These are phyloP conservation scores for Boletellus sp. DNA, from an alignment of 768 basidiomycete species.

Conservation along the genomic window DNA sequence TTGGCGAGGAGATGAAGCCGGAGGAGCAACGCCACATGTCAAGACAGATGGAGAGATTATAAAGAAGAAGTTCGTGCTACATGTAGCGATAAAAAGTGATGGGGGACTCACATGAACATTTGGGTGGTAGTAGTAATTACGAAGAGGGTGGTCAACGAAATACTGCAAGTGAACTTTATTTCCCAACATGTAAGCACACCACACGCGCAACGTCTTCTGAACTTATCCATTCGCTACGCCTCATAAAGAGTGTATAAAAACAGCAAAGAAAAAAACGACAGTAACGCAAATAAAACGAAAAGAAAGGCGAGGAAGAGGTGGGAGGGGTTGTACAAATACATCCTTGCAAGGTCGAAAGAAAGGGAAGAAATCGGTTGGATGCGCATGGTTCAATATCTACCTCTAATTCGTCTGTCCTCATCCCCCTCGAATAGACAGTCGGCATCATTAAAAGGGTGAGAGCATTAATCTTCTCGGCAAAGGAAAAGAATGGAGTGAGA, in stretches of 20 bases:
- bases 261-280: not conserved
- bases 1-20: too few species aligned
- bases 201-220: not conserved
- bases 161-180: too few species aligned
- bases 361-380: not conserved
- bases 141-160: too few species aligned
- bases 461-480: slow-evolving; percentile 4
- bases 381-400: not conserved
- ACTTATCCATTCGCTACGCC: not conserved
- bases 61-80: too few species aligned
- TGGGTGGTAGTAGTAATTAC: too few species aligned
- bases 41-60: too few species aligned
- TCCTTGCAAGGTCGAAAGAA: not conserved
- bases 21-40: too few species aligned
- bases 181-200: too few species aligned
- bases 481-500: too few species aligned
- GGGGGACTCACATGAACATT: too few species aligned
- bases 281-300: not conserved
- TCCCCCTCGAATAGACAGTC: not conserved
- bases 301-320: too few species aligned
- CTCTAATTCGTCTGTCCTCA: not conserved
- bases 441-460: not conserved
- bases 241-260: slow-evolving; percentile 11
- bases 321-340: slow-evolving; percentile 3
- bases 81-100: too few species aligned